A percentile compares a stretch with the other conserved stretches of the same genome.
Conservation (phyloP, 2,329 filamentous ascomycete genomes). For the Diaporthe destruens region DNA sequence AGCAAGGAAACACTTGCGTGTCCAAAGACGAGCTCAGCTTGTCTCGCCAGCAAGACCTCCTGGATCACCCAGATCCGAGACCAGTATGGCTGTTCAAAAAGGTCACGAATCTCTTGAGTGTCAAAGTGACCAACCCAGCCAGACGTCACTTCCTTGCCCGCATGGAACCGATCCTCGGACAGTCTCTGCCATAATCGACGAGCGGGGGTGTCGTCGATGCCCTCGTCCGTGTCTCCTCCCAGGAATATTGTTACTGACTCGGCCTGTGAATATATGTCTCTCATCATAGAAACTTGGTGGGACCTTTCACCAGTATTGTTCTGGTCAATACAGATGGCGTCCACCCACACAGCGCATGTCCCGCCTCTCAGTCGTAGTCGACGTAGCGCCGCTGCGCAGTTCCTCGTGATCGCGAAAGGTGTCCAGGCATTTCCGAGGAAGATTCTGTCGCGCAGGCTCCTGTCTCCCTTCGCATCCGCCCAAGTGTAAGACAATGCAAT, state of each 20-base stretch:
- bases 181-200: background rate
- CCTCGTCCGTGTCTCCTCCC: background rate
- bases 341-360: background rate
- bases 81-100: background rate
- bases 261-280: constrained; percentile 7
- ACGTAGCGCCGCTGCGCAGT: constrained; percentile 10
- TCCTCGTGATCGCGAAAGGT: background rate
- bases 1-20: background rate
- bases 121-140: background rate
- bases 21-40: background rate
- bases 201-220: background rate
- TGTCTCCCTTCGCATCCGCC: background rate
- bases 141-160: background rate
- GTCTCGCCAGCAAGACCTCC: background rate
- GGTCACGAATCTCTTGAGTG: background rate
- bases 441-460: background rate
- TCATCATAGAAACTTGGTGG: constrained; percentile 14
- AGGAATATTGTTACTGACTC: constrained; percentile 9
- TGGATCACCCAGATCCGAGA: constrained; percentile 14
- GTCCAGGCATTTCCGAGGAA: constrained; percentile 16
- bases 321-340: constrained; percentile 15
- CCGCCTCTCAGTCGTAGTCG: background rate
- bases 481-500: constrained; percentile 13
- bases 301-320: constrained; percentile 3
- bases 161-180: background rate